Evolutionary conservation across 768 basidiomycete species (phyloP).

Genomic region (Pholiota molesta): DNA sequence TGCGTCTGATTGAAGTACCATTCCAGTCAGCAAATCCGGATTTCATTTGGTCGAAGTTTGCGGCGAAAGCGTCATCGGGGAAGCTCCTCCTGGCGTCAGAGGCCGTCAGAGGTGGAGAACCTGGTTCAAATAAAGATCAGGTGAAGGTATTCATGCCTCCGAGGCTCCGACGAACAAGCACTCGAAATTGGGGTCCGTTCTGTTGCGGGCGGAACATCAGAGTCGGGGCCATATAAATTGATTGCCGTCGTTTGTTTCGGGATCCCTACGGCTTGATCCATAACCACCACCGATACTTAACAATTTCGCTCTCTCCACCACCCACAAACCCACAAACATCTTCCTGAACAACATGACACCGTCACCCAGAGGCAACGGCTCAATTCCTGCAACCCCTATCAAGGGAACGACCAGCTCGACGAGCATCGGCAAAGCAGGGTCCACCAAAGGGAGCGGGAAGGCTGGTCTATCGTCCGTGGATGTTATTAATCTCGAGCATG

Average conservation of each 20-base stretch:
- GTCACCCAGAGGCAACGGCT: background rate
- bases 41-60: background rate
- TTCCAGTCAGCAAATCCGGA: too few species aligned
- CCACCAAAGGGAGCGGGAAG: conserved; percentile 4
- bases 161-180: background rate
- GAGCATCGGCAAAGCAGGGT: background rate
- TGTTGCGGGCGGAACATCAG: background rate
- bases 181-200: background rate
- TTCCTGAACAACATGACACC: conserved; percentile 2
- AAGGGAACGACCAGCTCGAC: conserved; percentile 1
- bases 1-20: too few species aligned
- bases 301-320: background rate
- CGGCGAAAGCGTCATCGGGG: background rate
- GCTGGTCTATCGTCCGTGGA: conserved; percentile 42
- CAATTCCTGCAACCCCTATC: background rate
- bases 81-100: background rate
- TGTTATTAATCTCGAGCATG: conserved; percentile 80
- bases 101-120: background rate
- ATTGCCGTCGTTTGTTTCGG: background rate
- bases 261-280: background rate
- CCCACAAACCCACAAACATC: background rate
- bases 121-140: background rate
- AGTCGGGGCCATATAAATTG: background rate
- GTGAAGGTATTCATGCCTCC: background rate
- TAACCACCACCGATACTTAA: background rate